A percentile compares a stretch with the other conserved stretches of the same genome.
These are phyloP conservation scores for Neurospora sp. DNA, from an alignment of 495 filamentous ascomycete genomes.

Conservation along the genomic window DNA sequence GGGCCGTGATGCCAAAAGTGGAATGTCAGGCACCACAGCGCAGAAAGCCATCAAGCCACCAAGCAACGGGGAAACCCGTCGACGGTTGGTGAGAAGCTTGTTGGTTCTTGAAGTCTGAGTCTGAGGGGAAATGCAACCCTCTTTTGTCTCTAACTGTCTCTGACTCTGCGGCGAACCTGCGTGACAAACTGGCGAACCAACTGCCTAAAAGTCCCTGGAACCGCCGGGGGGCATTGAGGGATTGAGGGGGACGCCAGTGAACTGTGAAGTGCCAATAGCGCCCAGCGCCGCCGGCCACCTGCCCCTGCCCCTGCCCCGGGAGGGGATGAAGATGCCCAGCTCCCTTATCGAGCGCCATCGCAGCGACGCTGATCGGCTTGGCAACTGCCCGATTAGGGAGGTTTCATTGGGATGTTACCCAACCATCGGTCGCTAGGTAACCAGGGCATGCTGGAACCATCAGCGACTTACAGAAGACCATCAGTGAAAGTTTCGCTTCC, in stretches of 20 bases:
- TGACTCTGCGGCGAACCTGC: neutral
- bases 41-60: neutral
- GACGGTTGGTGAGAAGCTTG: neutral
- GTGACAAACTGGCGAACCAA: neutral
- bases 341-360: neutral
- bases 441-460: neutral
- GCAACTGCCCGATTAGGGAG: slow-evolving; percentile 20
- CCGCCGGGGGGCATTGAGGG: neutral
- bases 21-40: neutral
- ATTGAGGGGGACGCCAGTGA: neutral
- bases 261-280: neutral
- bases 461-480: neutral
- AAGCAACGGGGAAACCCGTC: neutral
- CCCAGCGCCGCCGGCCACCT: neutral
- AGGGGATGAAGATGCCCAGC: neutral
- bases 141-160: neutral
- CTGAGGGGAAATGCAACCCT: neutral
- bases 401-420: slow-evolving; percentile 6
- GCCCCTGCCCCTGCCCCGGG: too few relatives aligned
- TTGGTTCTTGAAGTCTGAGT: neutral
- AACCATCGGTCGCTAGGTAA: neutral
- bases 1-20: neutral
- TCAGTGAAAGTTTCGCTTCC: neutral
- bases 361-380: neutral
- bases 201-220: neutral